Evolutionary conservation across 805 yeast species (phyloP), one percentile per base, ranked within the genome.

Genomic region (Starmera caribaea): DNA sequence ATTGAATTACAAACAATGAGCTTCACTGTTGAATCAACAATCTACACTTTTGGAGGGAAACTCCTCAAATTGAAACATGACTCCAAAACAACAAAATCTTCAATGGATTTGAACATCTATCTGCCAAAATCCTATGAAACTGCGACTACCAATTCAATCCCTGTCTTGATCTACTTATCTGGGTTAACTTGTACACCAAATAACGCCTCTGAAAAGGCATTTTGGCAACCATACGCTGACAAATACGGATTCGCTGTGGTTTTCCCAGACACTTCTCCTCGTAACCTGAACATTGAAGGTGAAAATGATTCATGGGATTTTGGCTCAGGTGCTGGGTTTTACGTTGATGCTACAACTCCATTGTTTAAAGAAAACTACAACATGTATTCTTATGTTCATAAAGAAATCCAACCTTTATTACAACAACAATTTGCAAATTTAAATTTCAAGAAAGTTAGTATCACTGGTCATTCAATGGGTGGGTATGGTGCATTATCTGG

Each of bases 401-500:
- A 72, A 31, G 98, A 90, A 57, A 68, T 90, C 43, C 61, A 62
- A 17, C 62, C 61, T 26, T 64, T 86, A 48, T 59, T 71, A 12
- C 55, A 55, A 26, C 44, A 42, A 27, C 57, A 65, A 38, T 62
- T 58, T 40, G 37, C 46, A 28, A 49, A 51, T 11, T 64, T 90
- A 44, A 87, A 90, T 59, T 78, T 81, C 45, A 57, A 63, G 32
- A 79, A 73, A 32, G 71, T 79, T 38, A 74, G 90, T 16, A 76
- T 90, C 47, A 78, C 92, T n/a, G 98, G 98, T 34, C 97, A 92
- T 60, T 92, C 98, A 1, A 92, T 92, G 97, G 98, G 98, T 38
- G 98, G 98, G 1, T 86, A 74, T 57, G 98, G 97, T 41, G 95
- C 98, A 0, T 62, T 90, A 44, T 65, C 81, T 44, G 66, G 78